Conservation (phyloP, 2,329 filamentous ascomycete species). For the Penicillium janthinellum region DNA sequence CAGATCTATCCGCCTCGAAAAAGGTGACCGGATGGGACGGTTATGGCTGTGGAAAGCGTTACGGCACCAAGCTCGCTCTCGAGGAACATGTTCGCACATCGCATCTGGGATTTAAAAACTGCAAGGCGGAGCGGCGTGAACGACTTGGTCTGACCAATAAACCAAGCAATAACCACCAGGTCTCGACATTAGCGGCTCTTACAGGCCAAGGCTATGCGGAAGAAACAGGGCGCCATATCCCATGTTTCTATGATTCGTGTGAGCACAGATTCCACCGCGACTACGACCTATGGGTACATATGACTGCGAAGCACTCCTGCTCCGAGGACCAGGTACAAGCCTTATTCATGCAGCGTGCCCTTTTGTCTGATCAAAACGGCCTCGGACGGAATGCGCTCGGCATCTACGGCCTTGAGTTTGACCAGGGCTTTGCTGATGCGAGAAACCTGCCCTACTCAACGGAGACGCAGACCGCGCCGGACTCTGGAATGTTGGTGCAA, state of each 20-base stretch:
- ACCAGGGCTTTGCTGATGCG: slow-evolving; percentile 13
- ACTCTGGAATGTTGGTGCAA: neutral
- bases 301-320: slow-evolving; percentile 49
- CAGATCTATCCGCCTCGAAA: slow-evolving; percentile 59
- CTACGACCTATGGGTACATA: slow-evolving; percentile 60
- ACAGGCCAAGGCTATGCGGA: slow-evolving; percentile 59
- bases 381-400: slow-evolving; percentile 34
- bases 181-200: slow-evolving; percentile 50
- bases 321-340: slow-evolving; percentile 44
- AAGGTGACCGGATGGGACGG: slow-evolving; percentile 67
- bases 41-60: slow-evolving; percentile 71
- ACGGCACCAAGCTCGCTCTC: slow-evolving; percentile 74
- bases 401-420: slow-evolving; percentile 42
- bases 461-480: neutral
- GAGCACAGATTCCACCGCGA: slow-evolving; percentile 58
- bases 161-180: slow-evolving; percentile 12
- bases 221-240: slow-evolving; percentile 52
- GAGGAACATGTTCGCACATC: slow-evolving; percentile 83
- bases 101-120: slow-evolving; percentile 66
- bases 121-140: slow-evolving; percentile 43
- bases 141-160: slow-evolving; percentile 32
- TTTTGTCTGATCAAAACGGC: slow-evolving; percentile 35
- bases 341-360: slow-evolving; percentile 43
- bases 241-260: slow-evolving; percentile 56
- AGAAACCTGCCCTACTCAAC: neutral